Evolutionary conservation across 495 filamentous ascomycete genomes (phyloP).

Genomic region (Talaromyces adpressus): DNA sequence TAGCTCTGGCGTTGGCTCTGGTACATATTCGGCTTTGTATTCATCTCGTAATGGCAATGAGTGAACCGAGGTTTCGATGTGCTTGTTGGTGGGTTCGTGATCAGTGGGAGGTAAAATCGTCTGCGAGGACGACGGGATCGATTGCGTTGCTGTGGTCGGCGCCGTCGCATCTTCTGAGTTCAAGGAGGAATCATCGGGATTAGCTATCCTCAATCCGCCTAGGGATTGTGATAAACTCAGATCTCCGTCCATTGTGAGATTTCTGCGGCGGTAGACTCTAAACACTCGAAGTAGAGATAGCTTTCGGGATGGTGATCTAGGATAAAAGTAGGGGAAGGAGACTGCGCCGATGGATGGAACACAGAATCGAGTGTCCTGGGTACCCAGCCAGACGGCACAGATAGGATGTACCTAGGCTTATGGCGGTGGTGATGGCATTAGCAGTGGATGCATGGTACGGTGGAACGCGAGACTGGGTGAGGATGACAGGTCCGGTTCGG

Average conservation of each 20-base stretch:
- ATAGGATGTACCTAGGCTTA: conserved; percentile 16
- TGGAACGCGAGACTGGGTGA: neutral
- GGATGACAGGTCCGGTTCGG: neutral
- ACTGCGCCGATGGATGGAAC: neutral
- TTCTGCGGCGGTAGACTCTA: neutral
- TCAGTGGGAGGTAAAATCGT: neutral
- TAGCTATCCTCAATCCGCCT: conserved; percentile 93
- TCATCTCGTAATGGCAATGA: neutral
- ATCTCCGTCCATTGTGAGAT: conserved; percentile 73
- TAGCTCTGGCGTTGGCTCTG: neutral
- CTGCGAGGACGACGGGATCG: conserved; percentile 14
- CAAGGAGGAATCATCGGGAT: conserved; percentile 78
- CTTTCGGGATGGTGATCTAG: neutral
- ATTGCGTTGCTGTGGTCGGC: conserved; percentile 13
- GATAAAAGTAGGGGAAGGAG: conserved; percentile 2
- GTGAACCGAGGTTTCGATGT: neutral
- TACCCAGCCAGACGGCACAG: conserved; percentile 6
- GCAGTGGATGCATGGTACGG: conserved; percentile 26
- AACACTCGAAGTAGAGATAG: neutral
- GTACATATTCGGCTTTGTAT: neutral
- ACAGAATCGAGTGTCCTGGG: conserved; percentile 1
- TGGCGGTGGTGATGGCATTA: conserved; percentile 27
- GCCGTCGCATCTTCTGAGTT: conserved; percentile 39
- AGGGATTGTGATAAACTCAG: conserved; percentile 87
- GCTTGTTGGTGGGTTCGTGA: neutral